phyloP scores from a whole-genome alignment of 768 basidiomycete species.

The Pisolithus sp. region DNA sequence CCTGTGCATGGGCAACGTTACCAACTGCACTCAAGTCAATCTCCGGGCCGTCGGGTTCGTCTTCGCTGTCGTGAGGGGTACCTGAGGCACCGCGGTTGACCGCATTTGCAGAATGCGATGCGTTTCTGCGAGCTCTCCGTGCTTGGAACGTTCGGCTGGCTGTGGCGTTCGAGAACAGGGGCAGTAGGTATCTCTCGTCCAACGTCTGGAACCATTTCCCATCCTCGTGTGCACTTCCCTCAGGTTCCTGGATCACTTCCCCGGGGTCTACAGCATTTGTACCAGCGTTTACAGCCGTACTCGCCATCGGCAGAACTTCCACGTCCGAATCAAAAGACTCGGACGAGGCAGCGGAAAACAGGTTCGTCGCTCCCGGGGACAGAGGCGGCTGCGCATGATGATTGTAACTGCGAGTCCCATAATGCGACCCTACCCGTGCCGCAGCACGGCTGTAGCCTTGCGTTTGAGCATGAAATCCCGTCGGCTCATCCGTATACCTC shows the following conservation, averaged over 20 bases:
- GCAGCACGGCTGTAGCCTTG: constrained; percentile 27
- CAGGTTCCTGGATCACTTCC: constrained; percentile 3
- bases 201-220: constrained; percentile 94
- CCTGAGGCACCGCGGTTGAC: constrained; percentile 20
- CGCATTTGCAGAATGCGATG: constrained; percentile 22
- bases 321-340: constrained; percentile 74
- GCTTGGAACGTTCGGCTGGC: constrained; percentile 85
- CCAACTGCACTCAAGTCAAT: constrained; percentile 35
- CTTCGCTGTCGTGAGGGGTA: constrained; percentile 34
- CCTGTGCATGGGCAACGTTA: constrained; percentile 6
- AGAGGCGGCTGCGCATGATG: constrained; percentile 41
- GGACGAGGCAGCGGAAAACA: constrained; percentile 68
- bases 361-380: constrained; percentile 18
- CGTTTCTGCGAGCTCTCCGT: constrained; percentile 52
- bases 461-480: constrained; percentile 28
- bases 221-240: constrained; percentile 47
- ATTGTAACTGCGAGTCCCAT: constrained; percentile 49
- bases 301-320: constrained; percentile 74
- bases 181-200: constrained; percentile 90
- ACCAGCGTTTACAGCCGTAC: constrained; percentile 33
- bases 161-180: constrained; percentile 88
- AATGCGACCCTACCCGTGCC: constrained; percentile 53
- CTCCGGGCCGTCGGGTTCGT: constrained; percentile 37
- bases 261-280: constrained; percentile 1
- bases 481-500: constrained; percentile 39